Base-by-base conservation (phyloP, 2,329 filamentous ascomycete species). In the Colletotrichum neosansevieriae region DNA sequence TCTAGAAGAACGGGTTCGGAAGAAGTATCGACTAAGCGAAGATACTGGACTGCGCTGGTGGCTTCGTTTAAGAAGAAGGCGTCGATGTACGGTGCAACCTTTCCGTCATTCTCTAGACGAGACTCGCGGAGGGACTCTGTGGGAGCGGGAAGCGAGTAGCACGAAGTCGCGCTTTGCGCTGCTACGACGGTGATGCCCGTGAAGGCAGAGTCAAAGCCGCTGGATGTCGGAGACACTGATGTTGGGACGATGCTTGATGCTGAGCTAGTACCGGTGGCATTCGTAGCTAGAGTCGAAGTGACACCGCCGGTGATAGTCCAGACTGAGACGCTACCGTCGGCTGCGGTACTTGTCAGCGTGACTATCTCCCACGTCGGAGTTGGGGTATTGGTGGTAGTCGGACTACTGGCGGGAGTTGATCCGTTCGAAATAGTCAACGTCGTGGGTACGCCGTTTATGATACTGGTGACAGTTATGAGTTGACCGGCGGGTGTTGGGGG, bases 31-130 rank as follows among this genome's bases (percentile, higher is more conserved):
- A 75, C 69, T 4, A 81, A 63, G 0, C 78, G 77, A 12, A 81
- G 57, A 49, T 76, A 80, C 2, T 80, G 56, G 0, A 79, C 78
- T 3, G 75, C 70, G 2, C 79, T 62, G 1, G 75, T 77, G 15
- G 76, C 73, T 3, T 70, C 71, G 21, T 77, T 74, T 53, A 81
- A 77, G 47, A 76, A 74, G 21, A 81, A 73, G 0, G 79, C 77
- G 56, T 81, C 78, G 3, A 81, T 76, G 51, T 79, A 81, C 0
- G 79, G 78, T 70, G 75, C 6, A 76, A 65, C 6, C 74, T 74
- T 13, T 73, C 71, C 21, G 0, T 60, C 59, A 49, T 78, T 80
- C 50, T 76, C 76, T n/a, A 81, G 56, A 4, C 75, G 60, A 0
- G 77, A 68, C 73, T 42, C 78, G 70, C 21, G 74, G 62, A 12